Base-by-base conservation (phyloP, 805 yeast genomes). In the Candida maesae region DNA sequence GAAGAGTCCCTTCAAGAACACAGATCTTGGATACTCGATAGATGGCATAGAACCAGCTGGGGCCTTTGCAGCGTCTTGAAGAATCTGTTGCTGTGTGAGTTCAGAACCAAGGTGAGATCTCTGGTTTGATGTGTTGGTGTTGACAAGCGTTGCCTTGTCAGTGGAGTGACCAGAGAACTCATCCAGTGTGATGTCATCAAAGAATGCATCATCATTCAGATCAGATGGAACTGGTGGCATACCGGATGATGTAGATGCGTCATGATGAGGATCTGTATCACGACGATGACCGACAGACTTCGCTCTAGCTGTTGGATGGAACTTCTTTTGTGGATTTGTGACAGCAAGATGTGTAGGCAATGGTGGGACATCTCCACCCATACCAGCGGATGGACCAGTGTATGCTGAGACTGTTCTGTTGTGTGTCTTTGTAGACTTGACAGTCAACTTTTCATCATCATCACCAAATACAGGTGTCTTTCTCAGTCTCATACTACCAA, bases 1-100 rank as follows among this genome's bases (percentile, higher is more conserved):
- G 65, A 90, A 90, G 58, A 91, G 90, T 1, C 97, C 97, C 59
- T 89, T 87, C 60, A 90, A 72, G 68, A 88, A 89, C 50, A 90
- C 73, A 2, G 95, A 90, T 65, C 84, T 84, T 45, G 96, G 95
- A 58, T 80, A 87, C 57, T 90, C 96, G 60, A 91, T 88, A 1
- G 96, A 88, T 20, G 95, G 95, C 96, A 90, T 89, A 13, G 84
- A 65, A 41, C 86, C 87, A 2, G 82, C 78, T 42, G 79, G 76
- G 12, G 95, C 89, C 45, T 66, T 65, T 13, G 73, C 70, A 14
- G 76, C 76, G 39, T 63, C 62, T 12, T 62, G 66, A 44, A 78
- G 60, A 33, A 77, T 72, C 46, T 73, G 70, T 23, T 66, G 68
- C 47, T 76, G 81, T 2, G 75, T 59, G 34, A 71, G 53, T 39